Percentiles rank a stretch among this genome's conserved stretches.
phyloP scores from a whole-genome alignment of 441 rosid genomes.

The Codiaeum variegatum region DNA sequence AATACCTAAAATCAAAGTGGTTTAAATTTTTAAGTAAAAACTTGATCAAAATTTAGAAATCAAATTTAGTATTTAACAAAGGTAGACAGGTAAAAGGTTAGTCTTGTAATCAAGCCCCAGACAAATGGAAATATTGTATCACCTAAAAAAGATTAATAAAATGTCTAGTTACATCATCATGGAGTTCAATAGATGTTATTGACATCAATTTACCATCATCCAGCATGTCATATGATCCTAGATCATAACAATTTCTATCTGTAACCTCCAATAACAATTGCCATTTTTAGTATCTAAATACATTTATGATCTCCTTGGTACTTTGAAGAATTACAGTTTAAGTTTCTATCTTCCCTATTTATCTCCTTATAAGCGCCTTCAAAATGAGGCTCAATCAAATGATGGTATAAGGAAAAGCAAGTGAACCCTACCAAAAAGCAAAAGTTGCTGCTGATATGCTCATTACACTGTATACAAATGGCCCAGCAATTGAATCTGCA shows the following conservation, averaged over 20 bases:
- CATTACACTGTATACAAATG: constrained; percentile 84
- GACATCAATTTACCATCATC: background rate
- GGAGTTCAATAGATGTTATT: constrained; percentile 8
- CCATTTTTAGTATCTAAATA: constrained; percentile 7
- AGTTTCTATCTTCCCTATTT: background rate
- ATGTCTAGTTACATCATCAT: background rate
- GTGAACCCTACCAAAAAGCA: constrained; percentile 68
- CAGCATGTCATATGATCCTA: constrained; percentile 4
- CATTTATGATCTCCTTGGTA: background rate
- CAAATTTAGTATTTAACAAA: background rate
- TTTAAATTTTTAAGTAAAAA: constrained; percentile 3
- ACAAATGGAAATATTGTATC: background rate
- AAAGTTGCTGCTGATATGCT: constrained; percentile 81
- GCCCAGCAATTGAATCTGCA: constrained; percentile 95
- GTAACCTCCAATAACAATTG: background rate
- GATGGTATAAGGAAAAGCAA: constrained; percentile 14
- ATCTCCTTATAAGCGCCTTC: constrained; percentile 8
- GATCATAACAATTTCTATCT: background rate
- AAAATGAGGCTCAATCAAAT: background rate
- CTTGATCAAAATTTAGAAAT: background rate
- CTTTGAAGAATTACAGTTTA: background rate
- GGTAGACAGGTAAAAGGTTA: background rate
- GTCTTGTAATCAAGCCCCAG: background rate
- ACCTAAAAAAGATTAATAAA: background rate
- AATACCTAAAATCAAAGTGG: background rate